Conservation (phyloP, 306 rosid genomes). For the Psophocarpus tetragonolobus region DNA sequence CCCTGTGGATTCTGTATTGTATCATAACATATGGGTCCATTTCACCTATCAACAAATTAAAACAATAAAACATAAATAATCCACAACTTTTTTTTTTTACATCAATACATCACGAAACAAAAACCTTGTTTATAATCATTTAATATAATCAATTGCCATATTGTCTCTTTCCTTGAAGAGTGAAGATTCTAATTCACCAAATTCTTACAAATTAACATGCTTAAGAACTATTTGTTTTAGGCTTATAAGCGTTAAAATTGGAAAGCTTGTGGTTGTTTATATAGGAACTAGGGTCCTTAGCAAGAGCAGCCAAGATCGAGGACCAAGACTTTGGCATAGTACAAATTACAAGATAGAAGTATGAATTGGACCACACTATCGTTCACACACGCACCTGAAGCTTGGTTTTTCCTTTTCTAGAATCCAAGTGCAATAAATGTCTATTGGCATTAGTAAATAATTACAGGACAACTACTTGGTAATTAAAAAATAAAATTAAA, state of each 20-base stretch:
- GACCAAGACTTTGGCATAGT: constrained; percentile 21
- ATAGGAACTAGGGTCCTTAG: constrained; percentile 3
- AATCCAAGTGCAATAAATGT: background rate
- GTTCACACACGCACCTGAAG: background rate
- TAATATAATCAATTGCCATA: constrained; percentile 42
- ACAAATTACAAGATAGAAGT: constrained; percentile 4
- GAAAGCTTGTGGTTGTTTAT: constrained; percentile 2
- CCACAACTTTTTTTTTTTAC: too few species aligned
- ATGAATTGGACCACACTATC: constrained; percentile 3
- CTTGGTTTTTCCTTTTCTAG: constrained; percentile 26
- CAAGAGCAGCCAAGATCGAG: background rate
- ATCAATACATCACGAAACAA: too few species aligned
- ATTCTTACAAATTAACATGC: background rate
- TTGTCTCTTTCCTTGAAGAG: background rate
- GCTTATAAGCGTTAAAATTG: background rate
- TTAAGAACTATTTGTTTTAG: constrained; percentile 1
- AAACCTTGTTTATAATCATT: too few species aligned
- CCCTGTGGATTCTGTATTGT: constrained; percentile 70
- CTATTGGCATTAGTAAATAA: background rate
- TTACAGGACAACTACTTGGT: too few species aligned
- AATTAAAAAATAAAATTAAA: too few species aligned
- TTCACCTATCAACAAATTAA: constrained; percentile 39
- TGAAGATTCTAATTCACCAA: constrained; percentile 20
- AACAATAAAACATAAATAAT: too few species aligned
- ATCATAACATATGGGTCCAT: constrained; percentile 79